phyloP scores from a whole-genome alignment of 169 alveolate genomes.

The Cryptosporidium ubiquitum region DNA sequence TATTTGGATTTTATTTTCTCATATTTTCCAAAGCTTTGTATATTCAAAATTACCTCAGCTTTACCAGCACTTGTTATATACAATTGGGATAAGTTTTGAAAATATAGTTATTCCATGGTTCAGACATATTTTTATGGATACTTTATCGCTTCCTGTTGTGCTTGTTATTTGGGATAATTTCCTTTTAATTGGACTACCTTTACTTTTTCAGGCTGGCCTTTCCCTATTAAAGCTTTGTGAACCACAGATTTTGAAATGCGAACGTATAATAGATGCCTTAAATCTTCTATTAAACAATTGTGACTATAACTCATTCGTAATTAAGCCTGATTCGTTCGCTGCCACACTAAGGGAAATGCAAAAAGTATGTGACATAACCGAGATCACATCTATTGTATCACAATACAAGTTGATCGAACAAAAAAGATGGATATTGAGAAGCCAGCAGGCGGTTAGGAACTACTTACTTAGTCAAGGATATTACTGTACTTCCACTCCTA shows the following conservation, averaged over 20 bases:
- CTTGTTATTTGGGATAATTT: conserved; percentile 64
- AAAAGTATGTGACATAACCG: conserved; percentile 23
- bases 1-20: conserved; percentile 49
- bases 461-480: conserved; percentile 24
- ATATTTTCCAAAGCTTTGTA: conserved; percentile 61
- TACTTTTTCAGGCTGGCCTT: conserved; percentile 69
- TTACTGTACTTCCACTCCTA: conserved; percentile 57
- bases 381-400: conserved; percentile 51
- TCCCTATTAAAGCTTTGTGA: conserved; percentile 33
- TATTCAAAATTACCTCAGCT: conserved; percentile 57
- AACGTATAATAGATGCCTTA: conserved; percentile 1
- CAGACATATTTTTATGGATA: conserved; percentile 47
- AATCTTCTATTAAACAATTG: conserved; percentile 10
- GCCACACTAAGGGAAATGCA: conserved; percentile 29
- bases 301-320: conserved; percentile 41
- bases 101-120: conserved; percentile 56
- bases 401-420: conserved; percentile 56
- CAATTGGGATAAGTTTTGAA: conserved; percentile 49
- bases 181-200: conserved; percentile 49
- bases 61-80: conserved; percentile 48
- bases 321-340: conserved; percentile 25
- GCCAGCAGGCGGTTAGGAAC: conserved; percentile 25
- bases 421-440: conserved; percentile 65
- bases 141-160: conserved; percentile 34
- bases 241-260: conserved; percentile 43